These are phyloP conservation scores for Curvularia eragrostidis DNA, from an alignment of 2,329 filamentous ascomycete species.

Conservation along the genomic window DNA sequence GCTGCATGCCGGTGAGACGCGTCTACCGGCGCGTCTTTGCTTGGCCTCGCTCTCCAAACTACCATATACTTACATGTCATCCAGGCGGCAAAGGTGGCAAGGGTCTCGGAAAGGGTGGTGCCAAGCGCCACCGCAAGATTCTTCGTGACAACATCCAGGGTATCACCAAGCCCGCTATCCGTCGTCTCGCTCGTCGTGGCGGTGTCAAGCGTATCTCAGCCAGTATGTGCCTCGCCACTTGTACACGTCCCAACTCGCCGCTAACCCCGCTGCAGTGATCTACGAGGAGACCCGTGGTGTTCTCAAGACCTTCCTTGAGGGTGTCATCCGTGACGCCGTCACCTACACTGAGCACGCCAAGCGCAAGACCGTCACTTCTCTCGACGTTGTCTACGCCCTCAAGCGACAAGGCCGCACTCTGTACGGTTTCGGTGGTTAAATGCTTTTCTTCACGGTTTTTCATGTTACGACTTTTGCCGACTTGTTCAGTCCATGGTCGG, in stretches of 20 bases:
- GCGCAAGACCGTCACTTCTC: constrained; percentile 78
- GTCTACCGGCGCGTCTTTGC: constrained; percentile 7
- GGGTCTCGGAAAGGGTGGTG: constrained; percentile 62
- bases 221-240: no score
- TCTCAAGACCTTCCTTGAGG: constrained; percentile 79
- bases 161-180: constrained; percentile 63
- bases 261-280: no score
- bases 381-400: constrained; percentile 68
- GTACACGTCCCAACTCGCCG: no score
- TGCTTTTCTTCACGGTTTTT: constrained; percentile 40
- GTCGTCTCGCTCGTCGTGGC: constrained; percentile 62
- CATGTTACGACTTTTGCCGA: constrained; percentile 44
- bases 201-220: constrained; percentile 62
- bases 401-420: constrained; percentile 74
- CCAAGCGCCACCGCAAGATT: constrained; percentile 63
- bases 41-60: constrained; percentile 22
- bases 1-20: constrained; percentile 15
- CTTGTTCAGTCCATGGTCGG: constrained; percentile 60
- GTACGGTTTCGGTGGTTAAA: constrained; percentile 88
- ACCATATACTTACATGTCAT: constrained; percentile 44
- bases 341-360: constrained; percentile 83
- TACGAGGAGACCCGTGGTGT: constrained; percentile 81
- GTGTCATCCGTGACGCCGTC: constrained; percentile 77
- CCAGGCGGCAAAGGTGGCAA: constrained; percentile 62
- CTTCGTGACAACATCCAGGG: constrained; percentile 63